phyloP scores from a whole-genome alignment of 768 basidiomycete genomes.

The Phylloporus rhodoxanthus region DNA sequence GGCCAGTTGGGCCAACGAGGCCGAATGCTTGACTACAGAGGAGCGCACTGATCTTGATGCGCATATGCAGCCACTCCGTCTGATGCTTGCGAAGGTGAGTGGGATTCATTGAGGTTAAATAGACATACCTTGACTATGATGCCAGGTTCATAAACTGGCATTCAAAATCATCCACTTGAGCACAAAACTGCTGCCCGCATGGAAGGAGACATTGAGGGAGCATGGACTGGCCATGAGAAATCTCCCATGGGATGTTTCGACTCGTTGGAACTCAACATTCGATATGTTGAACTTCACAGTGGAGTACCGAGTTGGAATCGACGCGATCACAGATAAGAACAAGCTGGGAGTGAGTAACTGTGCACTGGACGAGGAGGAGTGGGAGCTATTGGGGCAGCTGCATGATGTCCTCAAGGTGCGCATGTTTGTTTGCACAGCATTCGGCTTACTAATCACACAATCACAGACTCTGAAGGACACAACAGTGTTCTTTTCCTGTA shows the following conservation, averaged over 20 bases:
- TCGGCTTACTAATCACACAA: not conserved
- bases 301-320: conserved; percentile 15
- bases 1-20: conserved; percentile 16
- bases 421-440: not conserved
- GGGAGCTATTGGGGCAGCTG: conserved; percentile 31
- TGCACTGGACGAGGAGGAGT: conserved; percentile 27
- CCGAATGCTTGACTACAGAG: conserved; percentile 7
- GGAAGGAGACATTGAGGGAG: conserved; percentile 6
- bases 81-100: conserved; percentile 10
- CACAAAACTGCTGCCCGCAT: conserved; percentile 16
- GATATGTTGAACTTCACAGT: conserved; percentile 19
- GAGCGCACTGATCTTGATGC: conserved; percentile 17
- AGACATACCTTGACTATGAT: not conserved
- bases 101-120: not conserved
- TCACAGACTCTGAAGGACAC: not conserved
- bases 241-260: conserved; percentile 12
- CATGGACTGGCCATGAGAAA: not conserved
- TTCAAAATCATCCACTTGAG: conserved; percentile 22
- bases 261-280: not conserved
- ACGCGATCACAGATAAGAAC: no score
- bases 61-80: not conserved
- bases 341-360: conserved; percentile 17
- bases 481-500: not conserved
- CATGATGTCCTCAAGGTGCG: conserved; percentile 1
- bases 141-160: conserved; percentile 9